Conservation (phyloP, 1,139 yeast species). For the Yamadazyma kanchanaburiensis region DNA sequence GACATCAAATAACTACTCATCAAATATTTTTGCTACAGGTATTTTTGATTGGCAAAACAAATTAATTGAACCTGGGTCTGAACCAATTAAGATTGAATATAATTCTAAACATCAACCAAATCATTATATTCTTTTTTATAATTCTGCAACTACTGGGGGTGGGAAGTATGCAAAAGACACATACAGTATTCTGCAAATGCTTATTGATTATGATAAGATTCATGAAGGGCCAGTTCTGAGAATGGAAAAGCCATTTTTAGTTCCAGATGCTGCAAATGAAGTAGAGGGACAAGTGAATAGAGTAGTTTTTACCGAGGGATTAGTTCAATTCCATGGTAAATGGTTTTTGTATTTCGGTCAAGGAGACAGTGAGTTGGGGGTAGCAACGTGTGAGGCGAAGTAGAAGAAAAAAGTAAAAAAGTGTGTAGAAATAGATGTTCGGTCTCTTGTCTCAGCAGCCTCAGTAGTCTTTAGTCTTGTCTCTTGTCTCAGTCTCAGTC, state of each 20-base stretch:
- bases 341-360: conserved; percentile 46
- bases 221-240: conserved; percentile 36
- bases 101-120: conserved; percentile 25
- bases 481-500: background rate
- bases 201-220: conserved; percentile 39
- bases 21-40: conserved; percentile 28
- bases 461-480: too few species aligned
- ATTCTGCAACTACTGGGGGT: conserved; percentile 40
- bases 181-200: conserved; percentile 40
- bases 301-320: conserved; percentile 45
- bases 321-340: conserved; percentile 41
- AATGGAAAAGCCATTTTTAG: conserved; percentile 33
- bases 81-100: conserved; percentile 36
- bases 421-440: background rate
- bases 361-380: conserved; percentile 44
- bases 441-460: too few species aligned
- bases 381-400: conserved; percentile 32
- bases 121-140: conserved; percentile 39
- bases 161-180: conserved; percentile 26
- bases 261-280: conserved; percentile 37
- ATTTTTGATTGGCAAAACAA: conserved; percentile 31
- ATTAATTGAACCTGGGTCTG: conserved; percentile 44
- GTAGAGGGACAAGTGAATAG: conserved; percentile 39
- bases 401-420: background rate
- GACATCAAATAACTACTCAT: conserved; percentile 17